Base-by-base conservation (phyloP, 257 asterid genomes). In the Schizonepeta tenuifolia region DNA sequence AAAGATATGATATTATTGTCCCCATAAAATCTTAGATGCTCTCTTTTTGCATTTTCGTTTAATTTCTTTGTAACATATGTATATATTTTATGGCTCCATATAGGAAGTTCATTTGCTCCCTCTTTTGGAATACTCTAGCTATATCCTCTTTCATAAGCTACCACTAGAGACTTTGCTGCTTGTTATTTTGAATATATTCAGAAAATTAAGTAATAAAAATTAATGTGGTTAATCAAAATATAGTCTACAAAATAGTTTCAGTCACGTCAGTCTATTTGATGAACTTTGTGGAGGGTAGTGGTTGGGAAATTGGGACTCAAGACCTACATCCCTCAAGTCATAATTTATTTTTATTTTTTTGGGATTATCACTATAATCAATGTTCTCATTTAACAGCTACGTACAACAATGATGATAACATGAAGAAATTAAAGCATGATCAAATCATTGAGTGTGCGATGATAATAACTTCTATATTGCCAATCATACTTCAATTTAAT, bases 1-100 rank as follows among this genome's bases (percentile, higher is more conserved):
- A 57, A 79, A 69, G 69, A 69, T 79, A 73, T 68, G 70, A 65
- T 44, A 24, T 78, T 61, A 24, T 78, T 61, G 70, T 35, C 66
- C 47, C 49, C 54, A 18, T 24, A 65, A 57, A 66, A 65, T 65
- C 74, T 72, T 65, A 8, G 43, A 41, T 18, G 47, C 41, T 73
- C 33, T 9, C n/a, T 26, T 8, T 11, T 15, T 10, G 2, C n/a
- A 9, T 72, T n/a, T 61, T 62, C 20, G n/a, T 46, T 66, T 47
- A 9, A 20, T 46, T 47, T 6, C 18, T 49, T n/a, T n/a, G n/a
- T 17, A 43, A 46, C 18, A 55, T 10, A 54, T 21, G 2, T 24
- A 3, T 46, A 12, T 65, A 54, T 65, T 28, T 41, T 21, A 44
- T 58, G 74, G 65, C 36, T 38, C 18, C 35, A 68, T 18, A 26